Evolutionary conservation across 176 grass and related monocot species (phyloP), one percentile per base, ranked within the genome.

Genomic region (Musa troglodytarum): DNA sequence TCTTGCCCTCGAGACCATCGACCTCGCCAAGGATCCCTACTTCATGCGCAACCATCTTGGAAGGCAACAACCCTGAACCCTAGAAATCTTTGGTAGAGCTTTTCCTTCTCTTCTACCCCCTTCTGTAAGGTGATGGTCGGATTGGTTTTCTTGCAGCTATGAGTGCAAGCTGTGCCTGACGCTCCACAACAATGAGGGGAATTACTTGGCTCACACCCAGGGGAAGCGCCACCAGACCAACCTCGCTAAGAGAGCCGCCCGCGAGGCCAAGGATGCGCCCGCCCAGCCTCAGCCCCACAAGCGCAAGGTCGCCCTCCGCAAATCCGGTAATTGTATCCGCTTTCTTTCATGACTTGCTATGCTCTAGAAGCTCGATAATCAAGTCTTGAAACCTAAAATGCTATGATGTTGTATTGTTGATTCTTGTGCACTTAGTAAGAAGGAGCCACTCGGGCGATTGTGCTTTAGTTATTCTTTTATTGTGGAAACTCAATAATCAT

Each of bases 41-140:
- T 99, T 99, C 82, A 99, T 99, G 95, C 95, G 95, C 51, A 99
- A 99, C 65, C 95, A 99, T 81, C 88, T 99, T 50, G 95, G 95
- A 58, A 99, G 94, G 94, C 86, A 82, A 24, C 7, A 5, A 34
- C 50, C 71, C 11, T n/a, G 68, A 76, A 63, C 62, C 65, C 58
- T 81, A 54, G 57, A 16, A 23, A 80, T 79, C 80, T 85, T 77
- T 75, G 76, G 57, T 51, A 49, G 28, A 52, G 52, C 1, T 5
- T 55, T 16, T 72, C 50, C 10, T 83, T 20, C 69, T 56, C 28
- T 68, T 78, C 76, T 1, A 5, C 4, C 50, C 65, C 54, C 68
- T 53, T 75, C 25, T 68, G 53, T 9, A 2, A 29, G 13, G 3
- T 72, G 80, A 80, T 65, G 83, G 53, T 72, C 64, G 16, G 13